Base-by-base conservation (phyloP, 805 yeast species). In the Kluyveromyces dobzhanskii region DNA sequence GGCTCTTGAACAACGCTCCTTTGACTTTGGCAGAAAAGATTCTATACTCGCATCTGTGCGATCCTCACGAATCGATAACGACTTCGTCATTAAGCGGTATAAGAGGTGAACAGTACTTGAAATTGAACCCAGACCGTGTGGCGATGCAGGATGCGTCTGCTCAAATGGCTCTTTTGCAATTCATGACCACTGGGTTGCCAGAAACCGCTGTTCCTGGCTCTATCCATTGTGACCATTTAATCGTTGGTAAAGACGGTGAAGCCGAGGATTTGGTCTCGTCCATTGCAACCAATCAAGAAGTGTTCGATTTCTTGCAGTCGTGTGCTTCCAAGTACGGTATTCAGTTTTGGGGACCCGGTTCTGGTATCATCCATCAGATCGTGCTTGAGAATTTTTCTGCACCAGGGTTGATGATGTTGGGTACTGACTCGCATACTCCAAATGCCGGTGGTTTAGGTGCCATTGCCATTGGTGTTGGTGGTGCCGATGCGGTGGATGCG, bases 101-200 rank as follows among this genome's bases (percentile, higher is more conserved):
- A 46, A 78, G 98, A 66, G 99, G 98, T 50, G 70, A 79, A 36
- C 78, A 88, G 38, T 92, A 92, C 66, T 74, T 92, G 62, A 92
- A 92, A 70, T 74, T 92, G 54, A 78, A 84, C 61, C 98, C 98
- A 17, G 98, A 92, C 61, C 78, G 98, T 62, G 97, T 92, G 35
- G 98, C 98, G 19, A 90, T 94, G 94, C 98, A 92, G 71, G 98
- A 92, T 71, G 98, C 98, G n/a, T 85, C 96, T 24, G 98, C 98
- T 14, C 98, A 92, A 67, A 92, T 90, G 85, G 98, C 98, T n/a
- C 71, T 92, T 50, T 70, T 92, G 53, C 98, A 92, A 67, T 92
- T 92, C 69, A 92, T 92, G 95, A 86, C 97, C 39, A 90, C 96
- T 48, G 94, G 95, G 27, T 76, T 90, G 76, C 70, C 82, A 37